Evolutionary conservation across 257 asterid genomes (phyloP).

Genomic region (Solanum raphanifolium): DNA sequence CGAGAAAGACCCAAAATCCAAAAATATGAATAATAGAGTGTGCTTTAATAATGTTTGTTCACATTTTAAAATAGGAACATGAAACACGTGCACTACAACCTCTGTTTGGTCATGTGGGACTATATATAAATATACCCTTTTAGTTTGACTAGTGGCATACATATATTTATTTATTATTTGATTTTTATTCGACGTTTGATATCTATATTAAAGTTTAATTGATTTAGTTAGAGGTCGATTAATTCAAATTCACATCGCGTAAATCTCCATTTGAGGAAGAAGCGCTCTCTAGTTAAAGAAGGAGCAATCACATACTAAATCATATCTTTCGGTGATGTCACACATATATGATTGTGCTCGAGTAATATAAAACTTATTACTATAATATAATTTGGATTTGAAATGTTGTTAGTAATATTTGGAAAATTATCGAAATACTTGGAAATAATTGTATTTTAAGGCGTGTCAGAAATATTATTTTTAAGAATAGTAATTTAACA

Average conservation of each 20-base stretch:
- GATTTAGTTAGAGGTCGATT: accelerated
- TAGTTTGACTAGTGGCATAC: neutral
- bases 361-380: neutral
- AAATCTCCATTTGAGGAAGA: accelerated
- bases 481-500: too few relatives aligned
- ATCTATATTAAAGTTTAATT: too few relatives aligned
- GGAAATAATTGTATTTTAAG: too few relatives aligned
- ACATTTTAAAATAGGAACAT: neutral
- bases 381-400: too few relatives aligned
- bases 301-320: too few relatives aligned
- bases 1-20: neutral
- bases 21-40: neutral
- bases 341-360: neutral
- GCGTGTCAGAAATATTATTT: too few relatives aligned
- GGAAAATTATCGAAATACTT: too few relatives aligned
- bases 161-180: neutral
- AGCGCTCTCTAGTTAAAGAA: too few relatives aligned
- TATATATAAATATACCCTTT: neutral
- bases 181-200: too few relatives aligned
- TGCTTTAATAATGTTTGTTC: neutral
- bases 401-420: too few relatives aligned
- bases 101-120: neutral
- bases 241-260: too few relatives aligned
- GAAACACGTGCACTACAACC: neutral
- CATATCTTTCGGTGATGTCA: neutral